Evolutionary conservation across 2,329 filamentous ascomycete genomes (phyloP).

Genomic region (Neonectria ditissima): DNA sequence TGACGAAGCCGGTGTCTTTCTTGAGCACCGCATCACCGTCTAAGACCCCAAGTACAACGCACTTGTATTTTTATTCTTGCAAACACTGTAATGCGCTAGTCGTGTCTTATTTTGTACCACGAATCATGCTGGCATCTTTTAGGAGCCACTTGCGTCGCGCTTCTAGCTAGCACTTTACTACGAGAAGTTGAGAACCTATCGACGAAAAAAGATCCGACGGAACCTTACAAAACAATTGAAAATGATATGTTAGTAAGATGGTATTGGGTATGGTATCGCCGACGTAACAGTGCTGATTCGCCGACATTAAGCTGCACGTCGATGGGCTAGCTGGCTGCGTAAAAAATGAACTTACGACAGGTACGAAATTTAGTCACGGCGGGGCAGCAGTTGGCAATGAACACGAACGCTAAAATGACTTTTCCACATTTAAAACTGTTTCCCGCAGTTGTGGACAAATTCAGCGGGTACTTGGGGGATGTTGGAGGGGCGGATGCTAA

Average conservation of each 20-base stretch:
- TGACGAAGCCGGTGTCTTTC: background rate
- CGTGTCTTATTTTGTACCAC: background rate
- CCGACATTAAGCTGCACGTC: slow-evolving; percentile 31
- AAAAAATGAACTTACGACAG: slow-evolving; percentile 56
- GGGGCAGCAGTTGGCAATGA: slow-evolving; percentile 41
- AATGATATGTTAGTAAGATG: slow-evolving; percentile 1
- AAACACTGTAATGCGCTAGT: background rate
- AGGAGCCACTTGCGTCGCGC: background rate
- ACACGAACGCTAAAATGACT: slow-evolving; percentile 13
- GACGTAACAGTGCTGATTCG: too few relatives aligned
- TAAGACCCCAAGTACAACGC: background rate
- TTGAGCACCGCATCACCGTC: background rate
- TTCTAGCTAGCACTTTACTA: background rate
- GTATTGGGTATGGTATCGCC: slow-evolving; percentile 26
- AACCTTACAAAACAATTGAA: background rate
- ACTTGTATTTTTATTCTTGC: background rate
- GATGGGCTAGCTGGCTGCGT: slow-evolving; percentile 47
- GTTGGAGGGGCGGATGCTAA: background rate
- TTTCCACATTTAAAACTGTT: slow-evolving; percentile 14
- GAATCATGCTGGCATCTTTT: background rate
- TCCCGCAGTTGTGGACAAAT: slow-evolving; percentile 19
- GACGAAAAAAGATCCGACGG: background rate
- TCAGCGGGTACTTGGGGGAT: slow-evolving; percentile 5
- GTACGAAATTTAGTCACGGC: slow-evolving; percentile 54
- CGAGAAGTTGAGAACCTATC: background rate